A percentile compares a stretch with the other conserved stretches of the same genome.
phyloP scores from a whole-genome alignment of 2,329 filamentous ascomycete species.

The Talaromyces sp. region DNA sequence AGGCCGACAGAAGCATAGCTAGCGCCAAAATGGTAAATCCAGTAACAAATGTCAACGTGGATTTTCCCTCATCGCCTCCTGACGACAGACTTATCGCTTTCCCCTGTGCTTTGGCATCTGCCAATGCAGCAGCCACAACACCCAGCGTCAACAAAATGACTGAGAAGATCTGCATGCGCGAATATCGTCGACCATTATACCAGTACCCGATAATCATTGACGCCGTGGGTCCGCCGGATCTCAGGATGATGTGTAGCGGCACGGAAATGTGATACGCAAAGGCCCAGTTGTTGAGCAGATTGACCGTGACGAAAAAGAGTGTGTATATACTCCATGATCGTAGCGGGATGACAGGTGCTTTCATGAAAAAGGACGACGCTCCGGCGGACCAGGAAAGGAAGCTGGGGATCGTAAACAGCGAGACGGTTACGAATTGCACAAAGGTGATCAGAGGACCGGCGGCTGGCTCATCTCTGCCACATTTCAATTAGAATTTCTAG shows the following conservation, averaged over 20 bases:
- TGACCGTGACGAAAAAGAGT: conserved; percentile 85
- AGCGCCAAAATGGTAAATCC: conserved; percentile 80
- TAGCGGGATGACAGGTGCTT: conserved; percentile 75
- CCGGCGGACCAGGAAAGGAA: conserved; percentile 63
- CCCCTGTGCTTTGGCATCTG: conserved; percentile 79
- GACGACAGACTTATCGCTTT: conserved; percentile 29
- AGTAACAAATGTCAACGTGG: conserved; percentile 46
- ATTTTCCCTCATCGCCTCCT: conserved; percentile 24
- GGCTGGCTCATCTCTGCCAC: conserved; percentile 13
- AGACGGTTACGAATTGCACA: conserved; percentile 81
- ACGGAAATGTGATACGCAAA: conserved; percentile 97
- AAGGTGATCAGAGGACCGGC: conserved; percentile 81
- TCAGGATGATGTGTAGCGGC: conserved; percentile 91
- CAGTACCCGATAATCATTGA: conserved; percentile 89
- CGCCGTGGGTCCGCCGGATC: conserved; percentile 91
- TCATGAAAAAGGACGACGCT: conserved; percentile 68
- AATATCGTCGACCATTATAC: conserved; percentile 75
- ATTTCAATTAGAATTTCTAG: too few relatives aligned
- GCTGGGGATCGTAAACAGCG: conserved; percentile 70
- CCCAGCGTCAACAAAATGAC: conserved; percentile 81
- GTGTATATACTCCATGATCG: conserved; percentile 86
- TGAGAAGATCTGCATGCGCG: conserved; percentile 71
- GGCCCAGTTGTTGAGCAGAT: conserved; percentile 94
- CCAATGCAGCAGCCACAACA: conserved; percentile 83
- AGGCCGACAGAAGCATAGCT: conserved; percentile 84